phyloP scores from a whole-genome alignment of 2,329 filamentous ascomycete genomes.

The Plectosphaerella sp. region DNA sequence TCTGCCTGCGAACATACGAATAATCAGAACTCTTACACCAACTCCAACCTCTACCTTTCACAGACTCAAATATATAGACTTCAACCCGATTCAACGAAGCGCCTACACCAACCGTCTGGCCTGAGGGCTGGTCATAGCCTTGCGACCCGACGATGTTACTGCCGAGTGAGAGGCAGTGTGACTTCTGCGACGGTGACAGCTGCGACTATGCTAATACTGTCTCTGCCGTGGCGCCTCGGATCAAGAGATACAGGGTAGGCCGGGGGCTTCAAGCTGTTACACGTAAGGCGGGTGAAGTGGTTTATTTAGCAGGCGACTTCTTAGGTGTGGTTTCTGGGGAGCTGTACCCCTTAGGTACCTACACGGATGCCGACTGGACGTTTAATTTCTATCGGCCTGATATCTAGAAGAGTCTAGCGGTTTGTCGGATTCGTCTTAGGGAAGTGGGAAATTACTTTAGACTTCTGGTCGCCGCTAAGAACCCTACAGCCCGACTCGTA shows the following conservation, averaged over 20 bases:
- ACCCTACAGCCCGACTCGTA: neutral
- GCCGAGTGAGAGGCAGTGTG: neutral
- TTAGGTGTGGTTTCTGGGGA: constrained; percentile 1
- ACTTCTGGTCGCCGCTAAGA: neutral
- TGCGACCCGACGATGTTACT: neutral
- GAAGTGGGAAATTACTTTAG: constrained; percentile 1
- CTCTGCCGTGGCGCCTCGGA: neutral
- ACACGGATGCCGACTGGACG: neutral
- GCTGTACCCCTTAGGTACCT: neutral
- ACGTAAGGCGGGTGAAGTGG: neutral
- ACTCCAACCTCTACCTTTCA: neutral
- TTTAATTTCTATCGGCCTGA: neutral
- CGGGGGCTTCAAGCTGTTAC: neutral
- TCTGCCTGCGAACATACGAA: neutral
- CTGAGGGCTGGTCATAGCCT: neutral
- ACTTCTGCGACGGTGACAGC: neutral
- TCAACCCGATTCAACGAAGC: neutral
- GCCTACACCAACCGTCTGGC: too few species aligned
- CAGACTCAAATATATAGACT: neutral
- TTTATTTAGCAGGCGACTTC: neutral
- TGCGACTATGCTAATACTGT: neutral
- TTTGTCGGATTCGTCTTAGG: neutral
- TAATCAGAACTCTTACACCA: neutral
- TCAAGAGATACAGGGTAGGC: neutral
- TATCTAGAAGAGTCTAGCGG: neutral